Percentiles rank a stretch among this genome's conserved stretches.
phyloP scores from a whole-genome alignment of 805 yeast genomes.

The Myxozyma neglecta region DNA sequence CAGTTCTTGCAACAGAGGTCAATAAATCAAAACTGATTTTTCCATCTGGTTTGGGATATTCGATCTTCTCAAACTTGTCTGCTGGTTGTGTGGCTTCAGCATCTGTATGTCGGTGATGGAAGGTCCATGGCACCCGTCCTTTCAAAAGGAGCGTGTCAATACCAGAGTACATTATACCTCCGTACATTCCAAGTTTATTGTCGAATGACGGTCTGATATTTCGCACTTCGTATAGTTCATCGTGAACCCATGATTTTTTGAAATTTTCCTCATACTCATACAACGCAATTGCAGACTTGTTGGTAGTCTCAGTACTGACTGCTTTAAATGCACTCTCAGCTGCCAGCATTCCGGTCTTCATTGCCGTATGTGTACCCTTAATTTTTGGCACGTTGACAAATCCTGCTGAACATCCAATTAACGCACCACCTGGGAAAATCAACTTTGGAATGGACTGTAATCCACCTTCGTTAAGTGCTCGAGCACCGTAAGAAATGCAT shows the following conservation, averaged over 20 bases:
- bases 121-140: slow-evolving; percentile 88
- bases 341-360: slow-evolving; percentile 92
- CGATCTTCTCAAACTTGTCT: slow-evolving; percentile 62
- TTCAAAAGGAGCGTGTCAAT: slow-evolving; percentile 71
- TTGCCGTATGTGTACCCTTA: slow-evolving; percentile 97
- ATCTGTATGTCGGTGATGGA: slow-evolving; percentile 67
- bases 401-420: slow-evolving; percentile 96
- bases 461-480: slow-evolving; percentile 98
- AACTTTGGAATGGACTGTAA: slow-evolving; percentile 87
- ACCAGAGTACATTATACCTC: slow-evolving; percentile 85
- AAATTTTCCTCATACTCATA: slow-evolving; percentile 62
- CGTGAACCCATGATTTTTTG: slow-evolving; percentile 77
- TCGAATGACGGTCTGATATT: slow-evolving; percentile 92
- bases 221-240: slow-evolving; percentile 81
- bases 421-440: slow-evolving; percentile 92
- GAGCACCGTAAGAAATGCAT: slow-evolving; percentile 90
- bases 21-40: slow-evolving; percentile 83
- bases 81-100: slow-evolving; percentile 72
- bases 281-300: slow-evolving; percentile 43
- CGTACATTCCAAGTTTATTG: slow-evolving; percentile 67
- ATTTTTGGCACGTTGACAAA: slow-evolving; percentile 96
- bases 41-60: slow-evolving; percentile 96
- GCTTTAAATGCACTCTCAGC: slow-evolving; percentile 75
- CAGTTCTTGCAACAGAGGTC: slow-evolving; percentile 95
- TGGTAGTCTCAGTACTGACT: slow-evolving; percentile 41